Base-by-base conservation (phyloP, 805 yeast species). In the Hanseniaspora hatyaiensis region DNA sequence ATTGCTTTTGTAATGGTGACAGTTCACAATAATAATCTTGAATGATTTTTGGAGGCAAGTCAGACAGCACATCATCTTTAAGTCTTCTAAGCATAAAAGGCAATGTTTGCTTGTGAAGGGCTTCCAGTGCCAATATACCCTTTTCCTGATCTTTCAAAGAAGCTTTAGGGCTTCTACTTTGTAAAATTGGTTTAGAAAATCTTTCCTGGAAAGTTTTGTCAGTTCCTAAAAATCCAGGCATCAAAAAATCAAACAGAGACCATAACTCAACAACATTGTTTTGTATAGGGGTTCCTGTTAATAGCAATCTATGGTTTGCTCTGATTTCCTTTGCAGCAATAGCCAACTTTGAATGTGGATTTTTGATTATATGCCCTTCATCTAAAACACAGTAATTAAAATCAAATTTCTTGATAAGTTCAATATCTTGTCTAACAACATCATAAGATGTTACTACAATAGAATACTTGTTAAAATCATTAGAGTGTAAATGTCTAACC, bases 171-270 rank as follows among this genome's bases (percentile, higher is more conserved):
- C 83, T 85, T 59, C 96, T 72, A 34, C 95, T 82, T 1, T 94
- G 89, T 3, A 96, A 89, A 61, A 92, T 92, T 2, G 99, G 99
- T 59, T 88, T 88, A n/a, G 96, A 94, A 70, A 89, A 92, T 54
- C 88, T 75, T 52, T 89, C 97, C 58, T 87, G 92, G 68, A 92
- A 92, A 42, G 81, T 74, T 63, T 87, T 89, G 59, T 92, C 98
- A 2, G 94, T 80, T 12, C 99, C 99, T 53, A 92, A 69, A 59
- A 92, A 92, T 0, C 99, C 99, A 2, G 99, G 99, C 99, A 92
- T 92, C 62, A 92, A 70, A 63, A 87, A 92, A 63, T 92, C 98
- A 69, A 92, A 92, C 58, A 92, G 69, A 3, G 98, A 92, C 99
- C 99, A 92, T 52, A 92, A 68, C 63, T 92, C 99, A 36, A 92